A percentile compares a stretch with the other conserved stretches of the same genome.
Conservation (phyloP, 345 rosid genomes). For the Moricandia arvensis region DNA sequence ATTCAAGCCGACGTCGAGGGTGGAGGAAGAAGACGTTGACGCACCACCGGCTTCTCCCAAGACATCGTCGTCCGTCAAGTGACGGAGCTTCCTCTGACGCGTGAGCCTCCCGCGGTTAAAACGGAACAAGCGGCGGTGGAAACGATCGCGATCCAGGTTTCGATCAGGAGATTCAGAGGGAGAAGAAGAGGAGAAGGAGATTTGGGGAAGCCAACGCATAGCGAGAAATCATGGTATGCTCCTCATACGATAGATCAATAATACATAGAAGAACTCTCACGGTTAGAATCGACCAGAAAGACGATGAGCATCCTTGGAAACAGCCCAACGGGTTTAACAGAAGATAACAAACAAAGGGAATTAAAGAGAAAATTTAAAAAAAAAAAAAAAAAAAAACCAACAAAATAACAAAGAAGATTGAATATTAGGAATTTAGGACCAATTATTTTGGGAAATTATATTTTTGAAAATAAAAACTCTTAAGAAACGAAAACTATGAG, state of each 20-base stretch:
- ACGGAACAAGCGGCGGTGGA: slow-evolving; percentile 34
- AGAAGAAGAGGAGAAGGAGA: slow-evolving; percentile 44
- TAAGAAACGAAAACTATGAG: background rate
- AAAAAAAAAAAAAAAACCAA: background rate
- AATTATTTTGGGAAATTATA: slow-evolving; percentile 1
- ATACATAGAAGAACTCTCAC: background rate
- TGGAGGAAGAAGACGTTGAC: slow-evolving; percentile 16
- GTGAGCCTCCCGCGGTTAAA: slow-evolving; percentile 42
- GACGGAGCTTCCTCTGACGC: slow-evolving; percentile 58
- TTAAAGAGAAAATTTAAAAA: too few relatives aligned
- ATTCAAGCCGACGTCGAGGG: slow-evolving; percentile 16
- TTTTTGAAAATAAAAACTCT: background rate
- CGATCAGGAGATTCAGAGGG: slow-evolving; percentile 28
- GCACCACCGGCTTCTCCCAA: background rate
- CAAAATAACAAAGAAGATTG: background rate
- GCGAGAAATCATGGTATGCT: slow-evolving; percentile 40
- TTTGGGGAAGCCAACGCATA: slow-evolving; percentile 79
- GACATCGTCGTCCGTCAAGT: slow-evolving; percentile 55
- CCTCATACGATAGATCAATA: too few relatives aligned
- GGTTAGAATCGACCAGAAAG: slow-evolving; percentile 10
- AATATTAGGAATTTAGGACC: background rate
- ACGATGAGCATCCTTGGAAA: slow-evolving; percentile 35
- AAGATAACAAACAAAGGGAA: background rate
- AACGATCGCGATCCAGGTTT: slow-evolving; percentile 17
- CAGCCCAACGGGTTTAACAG: slow-evolving; percentile 31